Conservation (phyloP, 257 asterid genomes). For the Cruciata laevipes region DNA sequence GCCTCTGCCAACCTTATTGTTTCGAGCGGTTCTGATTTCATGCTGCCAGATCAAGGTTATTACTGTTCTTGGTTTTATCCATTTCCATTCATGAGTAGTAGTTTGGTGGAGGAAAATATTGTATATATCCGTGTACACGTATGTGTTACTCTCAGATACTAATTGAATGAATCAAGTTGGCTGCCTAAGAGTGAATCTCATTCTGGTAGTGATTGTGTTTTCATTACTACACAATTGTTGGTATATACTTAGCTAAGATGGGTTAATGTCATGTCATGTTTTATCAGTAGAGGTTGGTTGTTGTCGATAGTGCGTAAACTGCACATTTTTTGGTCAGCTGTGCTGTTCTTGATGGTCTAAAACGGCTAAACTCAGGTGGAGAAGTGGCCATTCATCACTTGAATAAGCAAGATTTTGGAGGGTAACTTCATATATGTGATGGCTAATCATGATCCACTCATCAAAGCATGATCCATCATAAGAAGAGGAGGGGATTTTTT, state of each 20-base stretch:
- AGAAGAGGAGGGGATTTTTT: neutral
- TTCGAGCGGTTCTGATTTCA: slow-evolving; percentile 31
- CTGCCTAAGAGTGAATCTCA: neutral
- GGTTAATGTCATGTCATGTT: neutral
- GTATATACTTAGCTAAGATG: neutral
- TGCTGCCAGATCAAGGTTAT: neutral
- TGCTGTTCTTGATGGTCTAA: neutral
- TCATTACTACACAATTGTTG: neutral
- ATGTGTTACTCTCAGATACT: neutral
- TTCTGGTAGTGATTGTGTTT: neutral
- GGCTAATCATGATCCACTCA: slow-evolving; percentile 49
- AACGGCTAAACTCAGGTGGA: too few relatives aligned
- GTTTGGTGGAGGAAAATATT: neutral
- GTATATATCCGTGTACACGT: neutral
- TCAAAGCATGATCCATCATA: slow-evolving; percentile 19
- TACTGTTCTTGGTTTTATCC: slow-evolving; percentile 1
- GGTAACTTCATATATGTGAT: slow-evolving; percentile 13
- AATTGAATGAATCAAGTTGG: neutral
- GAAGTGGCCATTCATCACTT: neutral
- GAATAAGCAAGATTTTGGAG: neutral
- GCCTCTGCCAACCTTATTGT: slow-evolving; percentile 88
- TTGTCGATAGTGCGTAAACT: too few relatives aligned
- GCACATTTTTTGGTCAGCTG: neutral
- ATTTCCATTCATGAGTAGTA: neutral
- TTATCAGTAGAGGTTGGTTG: too few relatives aligned